A percentile compares a stretch with the other conserved stretches of the same genome.
Evolutionary conservation across 148 eudicot genomes (phyloP).

Genomic region (Diospyros kaki): DNA sequence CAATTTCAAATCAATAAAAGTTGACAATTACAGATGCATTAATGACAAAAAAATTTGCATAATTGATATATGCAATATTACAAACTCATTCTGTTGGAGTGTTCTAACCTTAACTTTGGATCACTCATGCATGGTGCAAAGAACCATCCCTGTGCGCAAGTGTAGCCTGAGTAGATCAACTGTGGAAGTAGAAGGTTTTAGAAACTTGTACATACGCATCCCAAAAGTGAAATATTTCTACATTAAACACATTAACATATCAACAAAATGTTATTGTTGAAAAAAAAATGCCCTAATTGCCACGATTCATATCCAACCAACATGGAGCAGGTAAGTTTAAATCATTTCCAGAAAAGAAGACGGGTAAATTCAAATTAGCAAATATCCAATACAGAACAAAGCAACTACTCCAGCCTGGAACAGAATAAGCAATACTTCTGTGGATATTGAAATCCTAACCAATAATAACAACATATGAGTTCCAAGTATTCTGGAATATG

Average conservation of each 20-base stretch:
- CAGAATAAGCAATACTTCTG: too few species aligned
- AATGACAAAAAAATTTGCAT: neutral
- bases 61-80: neutral
- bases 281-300: neutral
- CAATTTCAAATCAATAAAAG: neutral
- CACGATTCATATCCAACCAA: neutral
- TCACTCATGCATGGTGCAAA: conserved; percentile 73
- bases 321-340: neutral
- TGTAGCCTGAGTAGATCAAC: conserved; percentile 88
- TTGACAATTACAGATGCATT: neutral
- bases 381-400: neutral
- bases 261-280: neutral
- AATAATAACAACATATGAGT: too few species aligned
- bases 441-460: too few species aligned
- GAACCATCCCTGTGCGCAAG: conserved; percentile 93
- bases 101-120: conserved; percentile 75
- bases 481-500: too few species aligned
- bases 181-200: conserved; percentile 17
- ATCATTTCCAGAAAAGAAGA: neutral
- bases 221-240: neutral
- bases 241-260: neutral
- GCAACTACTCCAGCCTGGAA: neutral
- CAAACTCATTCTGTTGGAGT: neutral
- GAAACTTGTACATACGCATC: neutral
- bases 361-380: neutral